These are phyloP conservation scores for Xylaria grammica DNA, from an alignment of 495 filamentous ascomycete genomes.

Conservation along the genomic window DNA sequence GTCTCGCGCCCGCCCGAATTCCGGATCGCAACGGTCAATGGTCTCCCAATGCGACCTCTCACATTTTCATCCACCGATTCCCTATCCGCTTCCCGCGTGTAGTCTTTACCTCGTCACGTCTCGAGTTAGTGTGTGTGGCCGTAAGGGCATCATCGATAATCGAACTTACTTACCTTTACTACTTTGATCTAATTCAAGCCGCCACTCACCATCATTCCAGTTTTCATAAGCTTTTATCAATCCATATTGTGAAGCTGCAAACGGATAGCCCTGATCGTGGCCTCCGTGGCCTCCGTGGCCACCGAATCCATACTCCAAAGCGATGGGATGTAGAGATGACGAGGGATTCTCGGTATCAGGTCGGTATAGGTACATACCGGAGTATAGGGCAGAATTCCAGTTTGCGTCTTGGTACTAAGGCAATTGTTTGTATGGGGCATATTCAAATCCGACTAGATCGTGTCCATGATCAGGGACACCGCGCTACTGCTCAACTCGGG, in stretches of 20 bases:
- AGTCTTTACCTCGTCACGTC: not conserved
- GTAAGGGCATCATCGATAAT: not conserved
- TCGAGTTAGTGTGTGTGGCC: not conserved
- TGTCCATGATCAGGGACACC: constrained; percentile 17
- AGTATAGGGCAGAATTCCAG: not conserved
- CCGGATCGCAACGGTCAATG: not conserved
- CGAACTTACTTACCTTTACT: not conserved
- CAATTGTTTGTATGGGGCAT: not conserved
- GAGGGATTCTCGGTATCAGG: not conserved
- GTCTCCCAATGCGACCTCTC: not conserved
- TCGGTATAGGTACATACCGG: not conserved
- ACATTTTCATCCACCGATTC: not conserved
- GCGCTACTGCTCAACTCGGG: constrained; percentile 32
- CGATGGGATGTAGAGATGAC: not conserved
- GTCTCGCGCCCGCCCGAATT: constrained; percentile 27
- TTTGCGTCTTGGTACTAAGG: not conserved
- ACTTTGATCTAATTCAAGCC: not conserved
- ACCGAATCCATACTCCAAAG: not conserved
- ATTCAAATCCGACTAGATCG: not conserved
- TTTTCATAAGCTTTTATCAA: not conserved
- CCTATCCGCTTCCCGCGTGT: not conserved
- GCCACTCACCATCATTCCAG: not conserved
- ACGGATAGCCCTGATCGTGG: not conserved
- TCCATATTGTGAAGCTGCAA: not conserved
- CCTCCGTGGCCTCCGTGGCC: not conserved